These are phyloP conservation scores for Zoysia matrella DNA, from an alignment of 202 grass and related monocot species.

Conservation along the genomic window DNA sequence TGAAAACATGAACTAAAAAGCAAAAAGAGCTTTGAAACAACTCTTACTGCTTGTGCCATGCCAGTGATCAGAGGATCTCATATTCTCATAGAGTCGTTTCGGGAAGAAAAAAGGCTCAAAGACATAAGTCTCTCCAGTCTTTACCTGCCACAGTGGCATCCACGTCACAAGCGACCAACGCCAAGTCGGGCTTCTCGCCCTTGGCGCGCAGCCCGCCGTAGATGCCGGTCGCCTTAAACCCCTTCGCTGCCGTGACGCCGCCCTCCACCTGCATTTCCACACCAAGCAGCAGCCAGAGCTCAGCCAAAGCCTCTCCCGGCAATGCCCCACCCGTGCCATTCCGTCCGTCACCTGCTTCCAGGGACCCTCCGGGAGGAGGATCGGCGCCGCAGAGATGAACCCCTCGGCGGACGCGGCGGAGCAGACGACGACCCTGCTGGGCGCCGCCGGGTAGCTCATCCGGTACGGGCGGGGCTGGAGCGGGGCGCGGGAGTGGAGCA, in stretches of 20 bases:
- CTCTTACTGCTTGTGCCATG: background rate
- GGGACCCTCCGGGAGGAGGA: conserved; percentile 86
- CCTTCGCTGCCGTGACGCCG: conserved; percentile 79
- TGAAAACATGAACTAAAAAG: background rate
- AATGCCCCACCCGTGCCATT: background rate
- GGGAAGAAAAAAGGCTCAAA: too few species aligned
- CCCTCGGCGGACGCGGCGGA: conserved; percentile 41
- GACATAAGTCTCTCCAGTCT: background rate
- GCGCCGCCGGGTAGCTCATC: conserved; percentile 24
- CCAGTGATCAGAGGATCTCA: conserved; percentile 14
- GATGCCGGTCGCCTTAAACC: conserved; percentile 88
- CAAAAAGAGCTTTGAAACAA: background rate
- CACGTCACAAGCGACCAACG: conserved; percentile 84
- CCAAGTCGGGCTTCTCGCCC: conserved; percentile 90
- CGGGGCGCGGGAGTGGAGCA: conserved; percentile 42
- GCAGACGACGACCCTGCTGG: conserved; percentile 47
- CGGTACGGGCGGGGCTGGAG: conserved; percentile 36
- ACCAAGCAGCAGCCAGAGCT: conserved; percentile 31
- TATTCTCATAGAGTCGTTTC: background rate
- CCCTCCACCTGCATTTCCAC: conserved; percentile 71
- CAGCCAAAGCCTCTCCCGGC: conserved; percentile 1
- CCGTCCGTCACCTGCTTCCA: conserved; percentile 73
- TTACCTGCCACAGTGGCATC: conserved; percentile 77
- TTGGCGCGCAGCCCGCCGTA: conserved; percentile 85
- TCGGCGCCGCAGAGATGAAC: conserved; percentile 74